A percentile compares a stretch with the other conserved stretches of the same genome.
Evolutionary conservation across 306 rosid species (phyloP).

Genomic region (Corylus heterophylla): DNA sequence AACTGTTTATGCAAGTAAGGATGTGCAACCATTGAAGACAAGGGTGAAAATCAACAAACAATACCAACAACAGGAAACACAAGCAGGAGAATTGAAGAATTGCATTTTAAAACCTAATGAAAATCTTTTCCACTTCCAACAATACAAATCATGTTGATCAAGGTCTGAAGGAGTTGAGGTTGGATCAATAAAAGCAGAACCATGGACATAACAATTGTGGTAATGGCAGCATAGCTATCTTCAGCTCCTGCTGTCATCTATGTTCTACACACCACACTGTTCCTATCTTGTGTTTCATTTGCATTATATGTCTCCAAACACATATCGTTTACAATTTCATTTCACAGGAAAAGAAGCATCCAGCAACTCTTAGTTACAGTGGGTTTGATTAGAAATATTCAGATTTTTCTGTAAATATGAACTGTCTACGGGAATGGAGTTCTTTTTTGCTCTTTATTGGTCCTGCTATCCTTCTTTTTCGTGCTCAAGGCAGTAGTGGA

Average conservation of each 20-base stretch:
- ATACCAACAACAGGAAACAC: not conserved
- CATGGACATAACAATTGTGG: not conserved
- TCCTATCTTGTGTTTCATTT: slow-evolving; percentile 15
- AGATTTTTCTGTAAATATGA: slow-evolving; percentile 21
- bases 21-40: not conserved
- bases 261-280: slow-evolving; percentile 14
- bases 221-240: slow-evolving; percentile 34
- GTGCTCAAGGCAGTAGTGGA: slow-evolving; percentile 36
- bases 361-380: not conserved
- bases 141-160: slow-evolving; percentile 6
- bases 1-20: not conserved
- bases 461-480: slow-evolving; percentile 41
- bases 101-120: not conserved
- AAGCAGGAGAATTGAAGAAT: not conserved
- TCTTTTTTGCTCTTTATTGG: slow-evolving; percentile 36
- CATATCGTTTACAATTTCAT: not conserved
- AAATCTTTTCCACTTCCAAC: not conserved
- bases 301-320: slow-evolving; percentile 6
- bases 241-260: slow-evolving; percentile 29
- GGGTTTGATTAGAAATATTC: slow-evolving; percentile 10
- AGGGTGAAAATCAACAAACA: slow-evolving; percentile 5
- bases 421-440: slow-evolving; percentile 28
- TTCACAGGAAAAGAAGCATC: not conserved
- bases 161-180: not conserved
- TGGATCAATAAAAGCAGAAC: slow-evolving; percentile 2